phyloP scores from a whole-genome alignment of 306 rosid genomes.

The Ammopiptanthus mongolicus region DNA sequence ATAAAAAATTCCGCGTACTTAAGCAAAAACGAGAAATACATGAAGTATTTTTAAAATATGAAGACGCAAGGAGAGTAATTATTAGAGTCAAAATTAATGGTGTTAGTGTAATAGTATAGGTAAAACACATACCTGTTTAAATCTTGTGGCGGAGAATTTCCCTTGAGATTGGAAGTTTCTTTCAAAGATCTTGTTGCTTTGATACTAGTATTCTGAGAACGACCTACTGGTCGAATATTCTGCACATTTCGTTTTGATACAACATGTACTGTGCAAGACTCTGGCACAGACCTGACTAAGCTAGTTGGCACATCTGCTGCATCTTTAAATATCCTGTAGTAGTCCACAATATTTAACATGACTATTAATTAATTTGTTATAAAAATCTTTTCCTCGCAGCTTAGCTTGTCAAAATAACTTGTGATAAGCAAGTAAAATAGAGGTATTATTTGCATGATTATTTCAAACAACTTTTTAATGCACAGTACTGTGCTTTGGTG shows the following conservation, averaged over 20 bases:
- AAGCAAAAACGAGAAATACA: neutral
- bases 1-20: too few relatives aligned
- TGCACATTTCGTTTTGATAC: slow-evolving; percentile 66
- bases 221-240: slow-evolving; percentile 26
- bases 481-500: too few relatives aligned
- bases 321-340: slow-evolving; percentile 58
- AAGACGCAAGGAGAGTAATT: neutral
- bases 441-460: too few relatives aligned
- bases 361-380: too few relatives aligned
- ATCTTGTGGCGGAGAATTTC: slow-evolving; percentile 11
- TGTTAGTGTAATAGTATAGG: neutral
- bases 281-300: slow-evolving; percentile 55
- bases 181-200: slow-evolving; percentile 15
- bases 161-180: neutral
- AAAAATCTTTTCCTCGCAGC: too few relatives aligned
- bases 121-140: slow-evolving; percentile 23
- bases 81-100: neutral
- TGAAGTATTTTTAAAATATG: neutral
- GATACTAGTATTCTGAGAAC: neutral
- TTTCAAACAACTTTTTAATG: too few relatives aligned
- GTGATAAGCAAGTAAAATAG: too few relatives aligned
- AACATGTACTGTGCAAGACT: slow-evolving; percentile 54
- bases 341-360: neutral
- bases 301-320: slow-evolving; percentile 58
- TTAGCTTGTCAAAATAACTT: too few relatives aligned